phyloP scores from a whole-genome alignment of 805 yeast species.

The Candida chilensis region DNA sequence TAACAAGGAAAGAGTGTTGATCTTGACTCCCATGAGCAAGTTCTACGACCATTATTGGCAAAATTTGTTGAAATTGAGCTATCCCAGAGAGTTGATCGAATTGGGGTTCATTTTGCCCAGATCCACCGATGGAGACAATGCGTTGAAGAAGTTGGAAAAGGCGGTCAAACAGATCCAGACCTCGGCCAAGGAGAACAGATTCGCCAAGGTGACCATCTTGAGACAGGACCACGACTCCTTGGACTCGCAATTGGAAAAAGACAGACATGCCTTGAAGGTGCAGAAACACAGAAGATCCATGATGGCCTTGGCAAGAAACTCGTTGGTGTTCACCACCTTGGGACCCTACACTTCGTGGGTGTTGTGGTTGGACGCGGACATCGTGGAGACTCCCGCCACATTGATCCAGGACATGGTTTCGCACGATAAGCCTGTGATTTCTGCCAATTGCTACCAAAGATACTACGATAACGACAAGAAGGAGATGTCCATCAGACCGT shows the following conservation, averaged over 20 bases:
- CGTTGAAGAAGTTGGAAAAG: constrained; percentile 60
- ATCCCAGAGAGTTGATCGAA: constrained; percentile 80
- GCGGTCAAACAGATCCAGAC: constrained; percentile 70
- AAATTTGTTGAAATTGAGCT: constrained; percentile 62
- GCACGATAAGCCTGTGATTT: constrained; percentile 80
- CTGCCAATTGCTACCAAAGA: constrained; percentile 92
- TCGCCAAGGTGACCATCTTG: constrained; percentile 76
- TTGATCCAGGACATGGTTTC: constrained; percentile 79
- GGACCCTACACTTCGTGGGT: constrained; percentile 93
- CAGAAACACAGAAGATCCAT: constrained; percentile 84
- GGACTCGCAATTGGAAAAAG: constrained; percentile 70
- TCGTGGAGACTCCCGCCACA: constrained; percentile 78
- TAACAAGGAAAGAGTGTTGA: constrained; percentile 75
- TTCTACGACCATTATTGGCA: constrained; percentile 86
- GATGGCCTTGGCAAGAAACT: constrained; percentile 94
- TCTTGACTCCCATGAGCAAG: constrained; percentile 84
- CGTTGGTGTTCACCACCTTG: constrained; percentile 78
- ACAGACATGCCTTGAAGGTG: constrained; percentile 77
- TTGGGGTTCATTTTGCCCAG: constrained; percentile 91
- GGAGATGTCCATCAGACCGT: constrained; percentile 62
- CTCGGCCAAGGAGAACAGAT: constrained; percentile 48
- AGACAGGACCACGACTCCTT: constrained; percentile 85
- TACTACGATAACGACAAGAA: constrained; percentile 46
- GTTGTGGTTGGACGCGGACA: constrained; percentile 93
- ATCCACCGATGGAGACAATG: constrained; percentile 70